Evolutionary conservation across 257 asterid species (phyloP), one percentile per base, ranked within the genome.

Genomic region (Solanum arcanum): DNA sequence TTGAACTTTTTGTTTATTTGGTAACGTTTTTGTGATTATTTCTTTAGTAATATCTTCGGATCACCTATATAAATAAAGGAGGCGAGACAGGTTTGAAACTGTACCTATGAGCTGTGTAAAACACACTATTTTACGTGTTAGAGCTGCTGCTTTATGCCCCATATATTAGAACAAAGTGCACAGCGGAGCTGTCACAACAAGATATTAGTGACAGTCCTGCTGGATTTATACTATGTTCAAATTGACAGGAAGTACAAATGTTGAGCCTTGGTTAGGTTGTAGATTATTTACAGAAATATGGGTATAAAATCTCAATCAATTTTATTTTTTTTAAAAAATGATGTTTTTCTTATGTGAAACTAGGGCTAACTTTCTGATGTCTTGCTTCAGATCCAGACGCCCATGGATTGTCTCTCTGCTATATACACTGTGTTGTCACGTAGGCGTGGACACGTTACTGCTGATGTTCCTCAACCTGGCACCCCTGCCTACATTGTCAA

Each of bases 401-500:
- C 99, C 66, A 95, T 94, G 52, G 99, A 96, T 85, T 96, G 99
- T 91, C 98, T 95, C 47, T 95, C 99, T 86, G 98, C 98, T 29
- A 97, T 97, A 88, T 95, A 93, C 87, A 94, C 98, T 42, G 98
- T 95, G 88, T 86, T 97, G 87, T 97, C 98, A 1, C 98, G 99
- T 85, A 90, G 99, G 88, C 98, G 99, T 90, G 98, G 99, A 74
- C 99, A 95, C 88, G 98, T 95, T 87, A 97, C 98, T 56, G 97
- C 98, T 25, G 98, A 97, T 88, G 95, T 97, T 90, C 99, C 99
- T 44, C 99, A 95, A 88, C 97, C 99, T 8, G 99, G 99, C 72
- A 96, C 99, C 25, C 99, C 99, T 31, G 97, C 98, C 87, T 94
- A 96, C 90, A 94, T 96, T 85, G 99, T 95, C 39, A 96, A 95